Base-by-base conservation (phyloP, 768 basidiomycete genomes). In the Termitomyces titanicus region DNA sequence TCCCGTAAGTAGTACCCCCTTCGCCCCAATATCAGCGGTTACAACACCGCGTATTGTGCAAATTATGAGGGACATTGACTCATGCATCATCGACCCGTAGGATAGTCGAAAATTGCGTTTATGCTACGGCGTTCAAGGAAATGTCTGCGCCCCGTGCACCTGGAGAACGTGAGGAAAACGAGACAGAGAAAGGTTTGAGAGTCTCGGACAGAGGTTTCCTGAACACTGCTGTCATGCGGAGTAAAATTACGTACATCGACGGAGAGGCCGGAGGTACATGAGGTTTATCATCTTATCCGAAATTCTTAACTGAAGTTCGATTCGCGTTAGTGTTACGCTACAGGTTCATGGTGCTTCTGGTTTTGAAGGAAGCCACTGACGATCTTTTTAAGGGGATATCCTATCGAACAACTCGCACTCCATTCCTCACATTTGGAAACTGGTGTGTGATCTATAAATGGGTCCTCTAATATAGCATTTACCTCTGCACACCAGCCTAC, bases 191-290 rank as follows among this genome's bases (percentile, higher is more conserved):
- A 56, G 92, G 92, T 0, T 73, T 94, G 20, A 83, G 91, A 31
- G 83, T 94, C 17, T 72, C 82, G 24, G 91, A 93, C 73, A 84
- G 82, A 69, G 91, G 89, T 13, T 94, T 89, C 70, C 66, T 92
- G 68, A 92, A 92, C 59, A 92, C 90, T 6, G 89, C 89, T 44
- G 88, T 92, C 50, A 79, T 92, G 54, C 74, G 83, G 61, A 92
- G 89, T 60, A 71, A 81, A 63, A 94, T 96, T 63, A 94, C 93
- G 0, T 95, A 86, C 61, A 96, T 96, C 59, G 93, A 96, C 65
- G 94, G 94, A 45, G 90, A 94, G 18, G 86, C 81, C 37, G 92
- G 91, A 71, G 74, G 87, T 87, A 55, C 42, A 38, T 13, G 17
- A 51, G 48, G 3, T 27, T 39, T 12, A 29, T 31, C 5, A 13